Evolutionary conservation across 768 basidiomycete genomes (phyloP).

Genomic region (Pisolithus albus): DNA sequence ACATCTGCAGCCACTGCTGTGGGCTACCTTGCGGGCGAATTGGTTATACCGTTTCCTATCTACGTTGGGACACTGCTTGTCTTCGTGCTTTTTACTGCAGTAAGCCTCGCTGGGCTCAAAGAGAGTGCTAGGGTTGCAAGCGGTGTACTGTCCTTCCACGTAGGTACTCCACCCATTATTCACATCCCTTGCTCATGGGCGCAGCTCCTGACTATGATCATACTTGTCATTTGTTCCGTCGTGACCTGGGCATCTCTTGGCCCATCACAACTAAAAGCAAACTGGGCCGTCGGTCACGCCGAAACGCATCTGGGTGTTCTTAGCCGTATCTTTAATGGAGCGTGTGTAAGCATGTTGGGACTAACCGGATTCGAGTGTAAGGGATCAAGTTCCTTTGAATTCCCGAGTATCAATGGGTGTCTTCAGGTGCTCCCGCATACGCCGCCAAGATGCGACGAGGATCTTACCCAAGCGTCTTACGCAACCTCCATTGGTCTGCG

Average conservation of each 20-base stretch:
- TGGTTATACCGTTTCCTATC: conserved; percentile 48
- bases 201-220: conserved; percentile 50
- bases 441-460: conserved; percentile 52
- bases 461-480: conserved; percentile 50
- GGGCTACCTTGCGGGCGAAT: conserved; percentile 60
- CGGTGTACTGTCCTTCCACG: conserved; percentile 52
- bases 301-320: conserved; percentile 28
- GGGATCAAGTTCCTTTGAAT: background rate
- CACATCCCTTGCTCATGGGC: background rate
- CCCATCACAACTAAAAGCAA: conserved; percentile 39
- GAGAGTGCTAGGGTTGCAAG: conserved; percentile 60
- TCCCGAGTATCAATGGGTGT: background rate
- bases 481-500: conserved; percentile 57
- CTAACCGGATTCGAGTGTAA: conserved; percentile 67
- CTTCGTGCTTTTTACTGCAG: conserved; percentile 43
- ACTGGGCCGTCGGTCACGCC: conserved; percentile 42
- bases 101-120: conserved; percentile 53
- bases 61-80: conserved; percentile 50
- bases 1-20: conserved; percentile 71
- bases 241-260: conserved; percentile 50
- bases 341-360: conserved; percentile 66
- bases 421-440: conserved; percentile 57
- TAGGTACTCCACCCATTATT: conserved; percentile 22
- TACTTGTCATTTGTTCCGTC: conserved; percentile 43
- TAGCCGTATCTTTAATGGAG: conserved; percentile 53